Base-by-base conservation (phyloP, 2,329 filamentous ascomycete species). In the Penicillium sp. region DNA sequence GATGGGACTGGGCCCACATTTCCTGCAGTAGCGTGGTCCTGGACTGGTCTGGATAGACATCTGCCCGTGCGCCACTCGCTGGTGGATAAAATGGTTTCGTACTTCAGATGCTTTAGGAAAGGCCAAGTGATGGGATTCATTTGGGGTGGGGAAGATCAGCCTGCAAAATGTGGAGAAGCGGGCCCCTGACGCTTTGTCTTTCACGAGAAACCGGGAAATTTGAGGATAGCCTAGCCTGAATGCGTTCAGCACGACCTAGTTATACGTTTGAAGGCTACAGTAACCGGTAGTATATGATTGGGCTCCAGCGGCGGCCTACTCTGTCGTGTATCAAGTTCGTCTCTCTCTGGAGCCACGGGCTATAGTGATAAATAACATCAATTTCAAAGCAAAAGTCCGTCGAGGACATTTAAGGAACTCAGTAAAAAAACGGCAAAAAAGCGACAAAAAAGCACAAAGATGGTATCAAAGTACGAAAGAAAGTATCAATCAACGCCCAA, bases 131-230 rank as follows among this genome's bases (percentile, higher is more conserved):
- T 18, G n/a, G 6, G 4, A 35, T 35, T n/a, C n/a, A 22, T 22
- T 35, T 5, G n/a, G 31, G 48, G 49, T 50, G 53, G 53, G 49
- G 53, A 55, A 55, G 46, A 53, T 55, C 53, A 53, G 36, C 49
- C n/a, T n/a, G 43, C 39, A 38, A 30, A 50, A 53, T 50, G 54
- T 53, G 50, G 54, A 50, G 54, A 53, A 56, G 54, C 38, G 46
- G 51, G 44, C 25, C 50, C 50, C n/a, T 9, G 2, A 39, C 20
- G 36, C 36, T 5, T 20, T 39, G 18, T 6, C 5, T 39, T 24
- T 7, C 9, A 5, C 18, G 11, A n/a, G 31, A 39, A 39, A 39
- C 10, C 36, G 20, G 18, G 4, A 24, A 39, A 24, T 11, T 13
- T 4, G 18, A 14, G 18, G 18, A 13, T n/a, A 24, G 22, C 5